These are phyloP conservation scores for Neltuma alba DNA, from an alignment of 306 rosid genomes.

Conservation along the genomic window DNA sequence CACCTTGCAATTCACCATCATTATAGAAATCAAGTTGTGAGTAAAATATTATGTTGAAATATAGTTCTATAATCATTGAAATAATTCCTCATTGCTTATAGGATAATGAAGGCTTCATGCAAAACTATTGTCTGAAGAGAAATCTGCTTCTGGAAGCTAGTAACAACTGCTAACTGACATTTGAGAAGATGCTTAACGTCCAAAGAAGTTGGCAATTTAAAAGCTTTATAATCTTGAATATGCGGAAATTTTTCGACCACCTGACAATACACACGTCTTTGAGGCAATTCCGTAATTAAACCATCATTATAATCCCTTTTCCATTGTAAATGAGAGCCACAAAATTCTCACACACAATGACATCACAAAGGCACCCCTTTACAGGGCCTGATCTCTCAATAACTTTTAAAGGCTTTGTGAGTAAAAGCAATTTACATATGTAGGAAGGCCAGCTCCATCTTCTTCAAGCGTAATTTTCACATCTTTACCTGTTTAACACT, in stretches of 20 bases:
- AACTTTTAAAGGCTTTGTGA: neutral
- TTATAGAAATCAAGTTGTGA: neutral
- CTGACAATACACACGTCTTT: conserved; percentile 41
- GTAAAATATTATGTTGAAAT: neutral
- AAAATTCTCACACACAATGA: conserved; percentile 13
- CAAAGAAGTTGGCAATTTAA: conserved; percentile 56
- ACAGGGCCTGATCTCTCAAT: conserved; percentile 18
- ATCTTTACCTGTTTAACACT: conserved; percentile 68
- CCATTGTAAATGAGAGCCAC: conserved; percentile 17
- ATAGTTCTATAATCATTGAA: neutral
- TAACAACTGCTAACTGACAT: conserved; percentile 67
- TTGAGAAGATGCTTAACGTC: conserved; percentile 72
- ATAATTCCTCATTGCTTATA: neutral
- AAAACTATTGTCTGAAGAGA: conserved; percentile 9
- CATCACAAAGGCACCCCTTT: conserved; percentile 13
- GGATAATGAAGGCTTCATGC: neutral
- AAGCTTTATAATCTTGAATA: conserved; percentile 66
- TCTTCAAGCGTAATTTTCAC: conserved; percentile 71
- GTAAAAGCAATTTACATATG: conserved; percentile 46
- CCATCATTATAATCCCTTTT: neutral
- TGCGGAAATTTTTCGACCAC: conserved; percentile 87
- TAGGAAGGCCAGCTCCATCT: conserved; percentile 66
- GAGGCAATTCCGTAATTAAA: conserved; percentile 25
- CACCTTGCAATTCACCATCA: neutral
- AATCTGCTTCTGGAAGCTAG: conserved; percentile 23